Conservation (phyloP, 495 filamentous ascomycete genomes). For the Halenospora varia region DNA sequence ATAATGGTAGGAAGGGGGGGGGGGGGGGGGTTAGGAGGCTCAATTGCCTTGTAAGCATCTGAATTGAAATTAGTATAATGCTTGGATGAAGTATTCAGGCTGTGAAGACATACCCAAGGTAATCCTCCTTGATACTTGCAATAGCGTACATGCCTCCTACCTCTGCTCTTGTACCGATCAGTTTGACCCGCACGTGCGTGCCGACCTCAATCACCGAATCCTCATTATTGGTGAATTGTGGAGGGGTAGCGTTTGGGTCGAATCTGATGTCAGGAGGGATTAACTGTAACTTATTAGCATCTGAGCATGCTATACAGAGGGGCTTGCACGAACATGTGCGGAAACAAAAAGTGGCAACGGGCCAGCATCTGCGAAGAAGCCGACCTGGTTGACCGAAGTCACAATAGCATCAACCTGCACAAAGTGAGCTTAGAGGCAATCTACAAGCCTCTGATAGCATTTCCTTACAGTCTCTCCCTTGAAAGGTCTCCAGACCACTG, state of each 20-base stretch:
- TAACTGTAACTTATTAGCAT: conserved; percentile 43
- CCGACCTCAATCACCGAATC: conserved; percentile 93
- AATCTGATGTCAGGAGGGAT: conserved; percentile 91
- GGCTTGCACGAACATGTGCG: conserved; percentile 58
- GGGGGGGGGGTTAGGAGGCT: too few relatives aligned
- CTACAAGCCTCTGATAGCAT: neutral
- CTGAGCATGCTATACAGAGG: too few relatives aligned
- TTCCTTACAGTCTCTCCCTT: conserved; percentile 85
- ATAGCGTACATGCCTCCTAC: conserved; percentile 94
- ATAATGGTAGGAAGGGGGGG: too few relatives aligned
- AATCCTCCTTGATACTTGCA: conserved; percentile 91
- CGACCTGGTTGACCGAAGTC: conserved; percentile 81
- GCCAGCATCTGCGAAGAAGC: conserved; percentile 89
- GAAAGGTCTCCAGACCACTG: conserved; percentile 96
- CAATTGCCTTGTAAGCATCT: too few relatives aligned
- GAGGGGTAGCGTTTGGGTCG: conserved; percentile 83
- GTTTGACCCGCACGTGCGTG: conserved; percentile 87
- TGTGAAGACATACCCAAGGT: conserved; percentile 37
- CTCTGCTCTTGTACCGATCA: conserved; percentile 87
- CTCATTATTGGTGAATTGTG: conserved; percentile 79
- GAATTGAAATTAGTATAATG: too few relatives aligned
- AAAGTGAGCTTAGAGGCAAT: conserved; percentile 10
- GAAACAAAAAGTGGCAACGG: conserved; percentile 88
- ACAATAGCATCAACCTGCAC: conserved; percentile 91
- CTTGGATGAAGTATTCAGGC: too few relatives aligned